Base-by-base conservation (phyloP, 371 early-diverging fungal genomes). In the Cokeromyces recurvatus region DNA sequence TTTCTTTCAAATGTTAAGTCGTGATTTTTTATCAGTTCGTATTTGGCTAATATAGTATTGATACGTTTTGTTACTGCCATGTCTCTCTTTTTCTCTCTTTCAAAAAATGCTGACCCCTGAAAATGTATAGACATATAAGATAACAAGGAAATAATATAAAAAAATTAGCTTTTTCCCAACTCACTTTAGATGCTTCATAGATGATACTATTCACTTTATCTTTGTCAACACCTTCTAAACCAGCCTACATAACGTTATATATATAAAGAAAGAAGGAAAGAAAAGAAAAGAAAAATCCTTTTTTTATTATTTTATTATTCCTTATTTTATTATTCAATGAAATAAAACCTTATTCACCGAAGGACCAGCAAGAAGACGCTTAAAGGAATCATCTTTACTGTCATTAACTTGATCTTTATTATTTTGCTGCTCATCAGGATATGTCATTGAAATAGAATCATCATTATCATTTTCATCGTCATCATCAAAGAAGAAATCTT, bases 131-230 rank as follows among this genome's bases (percentile, higher is more conserved):
- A 11, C 20, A n/a, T 27, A 24, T n/a, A 39, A 27, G 17, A 16
- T 1, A 11, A 29, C n/a, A 36, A 17, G 16, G 11, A 15, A 24
- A 7, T 8, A 16, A 17, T 17, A 39, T 12, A 23, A 39, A 22
- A 39, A 19, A 12, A 10, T 31, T 16, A 20, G 3, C 9, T 43
- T 29, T n/a, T 43, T 22, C 19, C 25, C 22, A 22, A 40, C 20
- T 38, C 59, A 73, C 81, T 61, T 82, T 82, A 21, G 83, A 80
- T 7, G 70, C 65, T 48, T 83, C 81, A 42, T 80, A 83, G n/a
- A 83, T 78, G 22, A 77, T 59, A 17, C 58, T 48, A 40, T 74
- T 71, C 8, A 79, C 64, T 44, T 63, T 65, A 0, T 66, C 68
- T 38, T 70, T 71, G 47, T 79, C 74, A 1, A 71, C 53, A 29